Percentiles rank a stretch among this genome's conserved stretches.
Conservation (phyloP, 352 stramenopile species). For the Paralagenidium karlingii region DNA sequence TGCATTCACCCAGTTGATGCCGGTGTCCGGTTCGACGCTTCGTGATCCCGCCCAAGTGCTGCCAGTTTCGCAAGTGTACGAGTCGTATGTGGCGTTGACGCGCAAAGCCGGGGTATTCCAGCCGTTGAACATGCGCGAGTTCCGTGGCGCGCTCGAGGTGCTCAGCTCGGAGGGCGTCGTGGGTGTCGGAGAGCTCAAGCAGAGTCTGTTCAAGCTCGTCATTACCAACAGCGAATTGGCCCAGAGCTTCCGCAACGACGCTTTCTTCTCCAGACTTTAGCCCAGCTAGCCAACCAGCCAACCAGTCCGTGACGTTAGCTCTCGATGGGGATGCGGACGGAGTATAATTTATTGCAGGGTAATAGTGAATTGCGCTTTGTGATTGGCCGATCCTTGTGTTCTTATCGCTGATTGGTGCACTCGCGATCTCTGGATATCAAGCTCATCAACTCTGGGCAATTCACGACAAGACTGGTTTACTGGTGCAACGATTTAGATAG, state of each 20-base stretch:
- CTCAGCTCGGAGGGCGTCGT: conserved; percentile 57
- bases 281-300: background rate
- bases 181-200: conserved; percentile 38
- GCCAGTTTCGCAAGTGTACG: background rate
- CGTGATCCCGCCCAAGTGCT: background rate
- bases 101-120: conserved; percentile 29
- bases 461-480: too few relatives aligned
- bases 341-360: too few relatives aligned
- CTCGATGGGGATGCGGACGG: background rate
- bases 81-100: background rate
- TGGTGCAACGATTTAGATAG: too few relatives aligned
- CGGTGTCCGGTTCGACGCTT: background rate
- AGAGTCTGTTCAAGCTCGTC: conserved; percentile 62
- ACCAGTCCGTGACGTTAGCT: too few relatives aligned
- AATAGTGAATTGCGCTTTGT: too few relatives aligned
- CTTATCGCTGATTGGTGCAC: too few relatives aligned
- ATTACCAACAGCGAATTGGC: conserved; percentile 51
- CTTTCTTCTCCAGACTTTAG: conserved; percentile 67
- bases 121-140: conserved; percentile 43
- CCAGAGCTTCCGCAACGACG: conserved; percentile 55
- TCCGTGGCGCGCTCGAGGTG: conserved; percentile 50
- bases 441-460: too few relatives aligned
- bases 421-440: too few relatives aligned
- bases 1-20: conserved; percentile 33
- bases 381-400: too few relatives aligned